phyloP scores from a whole-genome alignment of 805 yeast species.

The Cyberlindnera saturnus region DNA sequence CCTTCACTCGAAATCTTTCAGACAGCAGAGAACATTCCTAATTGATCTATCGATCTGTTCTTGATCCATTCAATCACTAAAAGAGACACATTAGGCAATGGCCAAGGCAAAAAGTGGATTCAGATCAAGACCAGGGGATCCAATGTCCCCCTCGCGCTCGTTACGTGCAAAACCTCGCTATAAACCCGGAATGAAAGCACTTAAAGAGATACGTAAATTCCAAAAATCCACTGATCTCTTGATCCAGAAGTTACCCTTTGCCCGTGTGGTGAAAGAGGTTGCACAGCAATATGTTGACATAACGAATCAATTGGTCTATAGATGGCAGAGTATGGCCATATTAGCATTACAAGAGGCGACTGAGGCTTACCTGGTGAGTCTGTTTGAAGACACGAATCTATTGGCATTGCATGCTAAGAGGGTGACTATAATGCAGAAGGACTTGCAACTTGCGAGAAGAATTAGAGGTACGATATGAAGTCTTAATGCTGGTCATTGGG shows the following conservation, averaged over 20 bases:
- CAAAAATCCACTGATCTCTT: constrained; percentile 65
- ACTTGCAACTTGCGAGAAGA: constrained; percentile 73
- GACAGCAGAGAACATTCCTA: too few relatives aligned
- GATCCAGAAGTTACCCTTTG: constrained; percentile 69
- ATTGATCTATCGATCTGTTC: too few relatives aligned
- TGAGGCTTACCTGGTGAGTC: constrained; percentile 68
- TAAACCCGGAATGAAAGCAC: constrained; percentile 60
- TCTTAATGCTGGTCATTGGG: background rate
- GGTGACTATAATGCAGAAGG: constrained; percentile 83
- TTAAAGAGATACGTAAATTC: constrained; percentile 60
- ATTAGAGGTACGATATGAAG: constrained; percentile 45
- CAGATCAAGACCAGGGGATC: constrained; percentile 52
- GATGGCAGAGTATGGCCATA: constrained; percentile 78
- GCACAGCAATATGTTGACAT: constrained; percentile 47
- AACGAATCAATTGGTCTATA: constrained; percentile 48
- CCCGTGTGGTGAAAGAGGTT: constrained; percentile 68
- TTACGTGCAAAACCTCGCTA: constrained; percentile 34
- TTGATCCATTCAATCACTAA: too few relatives aligned
- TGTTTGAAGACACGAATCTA: constrained; percentile 71
- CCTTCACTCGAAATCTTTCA: too few relatives aligned
- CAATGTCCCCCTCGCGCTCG: constrained; percentile 24
- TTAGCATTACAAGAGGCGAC: constrained; percentile 77
- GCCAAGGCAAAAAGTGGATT: constrained; percentile 12
- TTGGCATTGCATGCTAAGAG: constrained; percentile 77
- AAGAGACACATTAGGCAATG: constrained; percentile 2